phyloP scores from a whole-genome alignment of 2,329 filamentous ascomycete genomes.

The Penicillium oxalicum region DNA sequence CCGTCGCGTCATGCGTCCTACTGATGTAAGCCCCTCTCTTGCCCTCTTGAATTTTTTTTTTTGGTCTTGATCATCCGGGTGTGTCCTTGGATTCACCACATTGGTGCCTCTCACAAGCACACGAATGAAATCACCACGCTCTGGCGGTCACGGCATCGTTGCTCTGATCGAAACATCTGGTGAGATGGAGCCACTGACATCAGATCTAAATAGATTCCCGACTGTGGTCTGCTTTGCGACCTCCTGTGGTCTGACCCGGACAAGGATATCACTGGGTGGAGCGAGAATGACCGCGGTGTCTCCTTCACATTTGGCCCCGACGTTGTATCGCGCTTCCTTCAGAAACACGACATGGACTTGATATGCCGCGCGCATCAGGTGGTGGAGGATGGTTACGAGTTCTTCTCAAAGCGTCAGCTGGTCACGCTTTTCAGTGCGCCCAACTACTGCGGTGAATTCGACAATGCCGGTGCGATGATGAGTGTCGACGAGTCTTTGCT shows the following conservation, averaged over 20 bases:
- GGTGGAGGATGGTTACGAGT: constrained; percentile 98
- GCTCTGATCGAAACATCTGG: too few relatives aligned
- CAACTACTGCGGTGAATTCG: constrained; percentile 99
- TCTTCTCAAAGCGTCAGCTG: constrained; percentile 96
- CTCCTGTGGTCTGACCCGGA: constrained; percentile 97
- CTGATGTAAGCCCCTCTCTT: constrained; percentile 67
- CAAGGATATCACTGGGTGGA: constrained; percentile 99
- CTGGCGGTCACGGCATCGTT: too few relatives aligned
- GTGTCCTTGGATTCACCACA: constrained; percentile 1
- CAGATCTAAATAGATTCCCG: constrained; percentile 69
- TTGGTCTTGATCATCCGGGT: neutral
- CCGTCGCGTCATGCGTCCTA: constrained; percentile 95
- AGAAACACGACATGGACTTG: constrained; percentile 99
- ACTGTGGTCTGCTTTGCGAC: constrained; percentile 95
- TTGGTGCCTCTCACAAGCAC: too few relatives aligned
- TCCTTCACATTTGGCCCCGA: constrained; percentile 98
- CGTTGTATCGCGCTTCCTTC: constrained; percentile 92
- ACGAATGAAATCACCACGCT: too few relatives aligned
- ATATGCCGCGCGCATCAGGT: constrained; percentile 99
- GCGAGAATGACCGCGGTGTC: constrained; percentile 96
- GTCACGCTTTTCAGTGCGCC: constrained; percentile 97
- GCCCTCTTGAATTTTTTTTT: constrained; percentile 5
- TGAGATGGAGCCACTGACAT: constrained; percentile 31
- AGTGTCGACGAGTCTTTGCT: constrained; percentile 97
- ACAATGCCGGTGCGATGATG: constrained; percentile 99